Evolutionary conservation across 2,329 filamentous ascomycete genomes (phyloP).

Genomic region (Teratosphaeria viscida): DNA sequence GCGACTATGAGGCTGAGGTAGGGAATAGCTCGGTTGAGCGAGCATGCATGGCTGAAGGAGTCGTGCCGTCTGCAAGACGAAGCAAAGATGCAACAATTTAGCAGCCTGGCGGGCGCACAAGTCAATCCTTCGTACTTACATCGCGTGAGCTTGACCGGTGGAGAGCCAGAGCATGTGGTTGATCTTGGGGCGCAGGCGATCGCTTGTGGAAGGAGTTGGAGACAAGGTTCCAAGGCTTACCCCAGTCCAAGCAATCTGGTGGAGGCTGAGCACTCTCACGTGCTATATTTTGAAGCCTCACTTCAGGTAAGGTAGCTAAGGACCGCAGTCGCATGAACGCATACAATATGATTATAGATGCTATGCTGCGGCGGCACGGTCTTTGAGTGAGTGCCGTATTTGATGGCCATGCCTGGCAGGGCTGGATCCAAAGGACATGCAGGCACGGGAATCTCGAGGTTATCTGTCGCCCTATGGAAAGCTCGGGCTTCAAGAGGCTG

Average conservation of each 20-base stretch:
- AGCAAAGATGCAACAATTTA: neutral
- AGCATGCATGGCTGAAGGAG: neutral
- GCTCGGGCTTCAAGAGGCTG: too few relatives aligned
- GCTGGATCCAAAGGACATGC: too few relatives aligned
- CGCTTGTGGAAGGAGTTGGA: neutral
- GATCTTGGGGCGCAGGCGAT: neutral
- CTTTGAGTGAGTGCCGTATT: neutral
- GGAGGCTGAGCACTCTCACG: neutral
- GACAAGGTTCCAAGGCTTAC: neutral
- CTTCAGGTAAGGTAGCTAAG: too few relatives aligned
- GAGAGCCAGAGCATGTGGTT: neutral
- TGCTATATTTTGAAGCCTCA: neutral
- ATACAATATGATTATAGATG: too few relatives aligned
- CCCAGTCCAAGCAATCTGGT: neutral
- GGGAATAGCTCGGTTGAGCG: conserved; percentile 12
- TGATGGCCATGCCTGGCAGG: too few relatives aligned
- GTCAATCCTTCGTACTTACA: neutral
- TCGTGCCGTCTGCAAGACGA: neutral
- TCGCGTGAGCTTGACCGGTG: neutral
- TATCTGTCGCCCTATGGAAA: neutral
- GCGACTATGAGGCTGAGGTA: neutral
- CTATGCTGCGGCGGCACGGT: neutral
- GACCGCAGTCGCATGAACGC: too few relatives aligned
- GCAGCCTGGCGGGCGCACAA: neutral
- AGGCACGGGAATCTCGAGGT: neutral